These are phyloP conservation scores for Metschnikowia colocasiae DNA, from an alignment of 805 yeast genomes.

Conservation along the genomic window DNA sequence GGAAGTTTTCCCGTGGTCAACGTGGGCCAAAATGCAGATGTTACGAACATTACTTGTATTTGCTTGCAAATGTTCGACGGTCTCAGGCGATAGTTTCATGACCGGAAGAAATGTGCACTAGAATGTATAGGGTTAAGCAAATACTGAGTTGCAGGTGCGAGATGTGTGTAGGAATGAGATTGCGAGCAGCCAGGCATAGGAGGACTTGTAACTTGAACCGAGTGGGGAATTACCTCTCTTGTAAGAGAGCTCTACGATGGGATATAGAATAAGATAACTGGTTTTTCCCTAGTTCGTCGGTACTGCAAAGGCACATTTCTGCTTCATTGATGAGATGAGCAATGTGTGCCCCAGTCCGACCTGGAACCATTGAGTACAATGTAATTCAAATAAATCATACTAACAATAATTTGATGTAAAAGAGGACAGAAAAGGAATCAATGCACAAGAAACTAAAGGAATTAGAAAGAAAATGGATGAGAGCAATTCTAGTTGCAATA, in stretches of 20 bases:
- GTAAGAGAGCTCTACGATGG: too few species aligned
- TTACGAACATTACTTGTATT: slow-evolving; percentile 73
- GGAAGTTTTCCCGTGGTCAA: slow-evolving; percentile 97
- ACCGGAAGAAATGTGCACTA: background rate
- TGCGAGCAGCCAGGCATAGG: background rate
- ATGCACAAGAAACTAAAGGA: too few species aligned
- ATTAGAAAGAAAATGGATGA: too few species aligned
- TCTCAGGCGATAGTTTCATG: slow-evolving; percentile 61
- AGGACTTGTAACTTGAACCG: background rate
- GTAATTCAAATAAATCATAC: too few species aligned
- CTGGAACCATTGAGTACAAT: background rate
- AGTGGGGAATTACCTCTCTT: background rate
- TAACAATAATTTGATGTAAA: too few species aligned
- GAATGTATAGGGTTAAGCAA: background rate
- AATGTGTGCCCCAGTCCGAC: background rate
- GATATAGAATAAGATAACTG: too few species aligned
- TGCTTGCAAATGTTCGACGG: slow-evolving; percentile 62
- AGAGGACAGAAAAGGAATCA: too few species aligned
- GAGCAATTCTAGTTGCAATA: too few species aligned
- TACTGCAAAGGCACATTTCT: background rate
- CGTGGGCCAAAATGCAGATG: slow-evolving; percentile 95
- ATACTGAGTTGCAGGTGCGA: background rate
- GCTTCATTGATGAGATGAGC: background rate
- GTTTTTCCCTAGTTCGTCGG: too few species aligned
- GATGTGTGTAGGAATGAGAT: background rate